phyloP scores from a whole-genome alignment of 2,329 filamentous ascomycete species.

The Ophiostoma himal-ulmi region DNA sequence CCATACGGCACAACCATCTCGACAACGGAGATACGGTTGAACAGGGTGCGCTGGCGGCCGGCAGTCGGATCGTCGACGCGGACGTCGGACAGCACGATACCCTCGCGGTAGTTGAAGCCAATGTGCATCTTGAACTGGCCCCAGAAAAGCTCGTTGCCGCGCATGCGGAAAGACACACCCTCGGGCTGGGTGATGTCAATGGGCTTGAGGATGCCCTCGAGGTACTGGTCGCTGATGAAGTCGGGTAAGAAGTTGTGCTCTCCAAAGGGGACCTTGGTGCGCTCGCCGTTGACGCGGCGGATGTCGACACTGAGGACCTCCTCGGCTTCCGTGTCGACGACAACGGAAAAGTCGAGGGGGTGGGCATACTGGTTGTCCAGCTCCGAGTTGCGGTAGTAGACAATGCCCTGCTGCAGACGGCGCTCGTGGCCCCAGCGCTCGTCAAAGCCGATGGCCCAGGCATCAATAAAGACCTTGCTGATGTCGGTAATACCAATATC shows the following conservation, averaged over 20 bases:
- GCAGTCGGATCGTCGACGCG: constrained; percentile 69
- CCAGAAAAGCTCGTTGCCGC: constrained; percentile 70
- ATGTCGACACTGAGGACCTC: constrained; percentile 78
- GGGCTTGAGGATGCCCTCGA: constrained; percentile 66
- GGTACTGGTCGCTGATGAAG: constrained; percentile 66
- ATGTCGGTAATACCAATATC: constrained; percentile 78
- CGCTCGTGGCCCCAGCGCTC: constrained; percentile 76
- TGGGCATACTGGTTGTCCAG: constrained; percentile 89
- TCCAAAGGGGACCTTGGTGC: constrained; percentile 65
- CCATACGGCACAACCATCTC: constrained; percentile 95
- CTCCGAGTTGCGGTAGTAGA: constrained; percentile 84
- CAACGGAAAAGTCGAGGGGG: constrained; percentile 88
- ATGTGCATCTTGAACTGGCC: constrained; percentile 91
- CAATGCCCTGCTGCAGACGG: constrained; percentile 82
- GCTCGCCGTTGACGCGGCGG: constrained; percentile 66
- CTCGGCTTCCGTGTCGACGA: constrained; percentile 74
- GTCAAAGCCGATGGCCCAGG: constrained; percentile 93
- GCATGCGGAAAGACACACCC: constrained; percentile 70
- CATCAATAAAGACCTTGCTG: constrained; percentile 93
- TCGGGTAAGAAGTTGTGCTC: constrained; percentile 75
- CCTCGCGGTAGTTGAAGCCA: constrained; percentile 91
- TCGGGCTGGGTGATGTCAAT: constrained; percentile 69
- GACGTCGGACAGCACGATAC: constrained; percentile 84
- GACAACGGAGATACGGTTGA: constrained; percentile 81
- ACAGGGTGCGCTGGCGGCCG: constrained; percentile 67